Percentiles rank a stretch among this genome's conserved stretches.
These are phyloP conservation scores for Pichia eremophila DNA, from an alignment of 805 yeast species.

Conservation along the genomic window DNA sequence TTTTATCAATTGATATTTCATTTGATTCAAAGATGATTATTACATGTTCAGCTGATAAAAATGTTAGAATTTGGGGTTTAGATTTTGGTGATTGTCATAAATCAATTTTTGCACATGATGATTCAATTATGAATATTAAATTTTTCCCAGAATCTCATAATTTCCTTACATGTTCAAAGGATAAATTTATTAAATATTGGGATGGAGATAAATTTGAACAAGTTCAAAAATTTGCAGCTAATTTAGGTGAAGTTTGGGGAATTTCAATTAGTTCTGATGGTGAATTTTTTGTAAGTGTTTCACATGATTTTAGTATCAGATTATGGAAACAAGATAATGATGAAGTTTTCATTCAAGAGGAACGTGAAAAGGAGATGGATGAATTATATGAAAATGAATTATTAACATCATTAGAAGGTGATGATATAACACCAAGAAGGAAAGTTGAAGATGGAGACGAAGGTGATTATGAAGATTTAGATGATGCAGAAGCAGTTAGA, in stretches of 20 bases:
- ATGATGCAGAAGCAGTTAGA: constrained; percentile 55
- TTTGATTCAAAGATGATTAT: constrained; percentile 78
- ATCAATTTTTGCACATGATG: constrained; percentile 94
- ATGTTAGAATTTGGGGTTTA: constrained; percentile 95
- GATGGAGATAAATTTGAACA: constrained; percentile 96
- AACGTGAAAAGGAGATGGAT: constrained; percentile 90
- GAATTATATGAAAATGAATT: constrained; percentile 80
- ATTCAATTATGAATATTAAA: constrained; percentile 80
- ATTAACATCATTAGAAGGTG: constrained; percentile 60
- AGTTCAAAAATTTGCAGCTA: constrained; percentile 77
- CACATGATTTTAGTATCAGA: constrained; percentile 90
- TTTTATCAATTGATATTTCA: constrained; percentile 84
- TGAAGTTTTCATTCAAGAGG: constrained; percentile 94
- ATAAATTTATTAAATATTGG: constrained; percentile 88
- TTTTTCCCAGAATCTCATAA: constrained; percentile 82
- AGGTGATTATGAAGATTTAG: constrained; percentile 34
- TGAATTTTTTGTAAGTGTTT: constrained; percentile 61
- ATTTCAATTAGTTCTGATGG: constrained; percentile 71
- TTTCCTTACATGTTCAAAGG: constrained; percentile 86
- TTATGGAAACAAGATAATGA: constrained; percentile 93
- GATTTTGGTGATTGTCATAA: constrained; percentile 99
- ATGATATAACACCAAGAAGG: constrained; percentile 29
- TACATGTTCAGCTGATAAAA: constrained; percentile 95
- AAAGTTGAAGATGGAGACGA: constrained; percentile 26
- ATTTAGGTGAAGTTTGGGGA: constrained; percentile 92